Base-by-base conservation (phyloP, 805 yeast genomes). In the Candida nitratophila region DNA sequence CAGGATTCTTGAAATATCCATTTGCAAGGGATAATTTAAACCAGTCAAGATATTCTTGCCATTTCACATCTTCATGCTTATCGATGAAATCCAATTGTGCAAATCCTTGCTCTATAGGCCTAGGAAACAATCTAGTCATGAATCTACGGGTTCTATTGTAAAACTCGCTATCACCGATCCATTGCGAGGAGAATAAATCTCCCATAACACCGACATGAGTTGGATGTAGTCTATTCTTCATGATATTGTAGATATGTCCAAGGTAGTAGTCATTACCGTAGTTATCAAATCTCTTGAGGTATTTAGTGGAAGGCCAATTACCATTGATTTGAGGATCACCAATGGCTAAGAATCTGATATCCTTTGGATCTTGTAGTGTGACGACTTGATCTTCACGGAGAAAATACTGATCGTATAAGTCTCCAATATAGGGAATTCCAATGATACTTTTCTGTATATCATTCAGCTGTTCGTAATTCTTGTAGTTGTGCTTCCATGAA, bases 241-340 rank as follows among this genome's bases (percentile, higher is more conserved):
- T 80, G 6, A 76, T 73, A 3, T 63, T 54, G 60, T 83, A 88
- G 21, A 91, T 82, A 55, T 90, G 97, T 2, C 96, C 95, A 47
- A 93, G 66, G 57, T 83, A 93, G 52, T 78, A 74, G 65, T 93
- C 99, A 65, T 93, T 93, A 2, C 96, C 99, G 56, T 64, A 83
- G 44, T 86, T 84, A 58, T 93, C 99, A 22, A 93, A 66, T 42
- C 87, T 64, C 47, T 86, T 83, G 46, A 86, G 69, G 55, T 81
- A 79, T 14, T 82, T 77, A 1, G 96, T 83, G 22, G 70, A 66
- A 8, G 74, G 76, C 84, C 87, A 81, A 52, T 81, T 77, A 2
- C 99, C 99, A 49, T 91, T 86, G 61, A 93, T 90, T 66, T 93
- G 99, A 0, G 99, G 99, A 57, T 93, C 99, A 7, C 98, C 99